These are phyloP conservation scores for Saccharomyces hybrid DNA, from an alignment of 1,139 yeast genomes.

Conservation along the genomic window DNA sequence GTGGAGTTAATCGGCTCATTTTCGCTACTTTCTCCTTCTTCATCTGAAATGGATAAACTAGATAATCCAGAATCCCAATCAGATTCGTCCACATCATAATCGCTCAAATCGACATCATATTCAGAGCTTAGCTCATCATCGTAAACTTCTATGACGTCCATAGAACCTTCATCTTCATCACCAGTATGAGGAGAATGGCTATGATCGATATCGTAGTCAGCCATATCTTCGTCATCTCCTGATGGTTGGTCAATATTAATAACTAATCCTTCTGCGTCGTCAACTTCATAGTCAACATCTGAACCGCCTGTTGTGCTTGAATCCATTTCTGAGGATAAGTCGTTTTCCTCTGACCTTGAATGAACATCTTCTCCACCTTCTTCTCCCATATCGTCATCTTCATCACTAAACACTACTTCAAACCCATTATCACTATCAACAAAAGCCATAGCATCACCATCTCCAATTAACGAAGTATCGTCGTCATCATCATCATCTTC, in stretches of 20 bases:
- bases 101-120: conserved; percentile 30
- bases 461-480: conserved; percentile 36
- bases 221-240: conserved; percentile 1
- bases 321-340: background rate
- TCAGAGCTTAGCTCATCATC: conserved; percentile 33
- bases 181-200: conserved; percentile 17
- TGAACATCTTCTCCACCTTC: conserved; percentile 19
- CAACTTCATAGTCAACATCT: conserved; percentile 23
- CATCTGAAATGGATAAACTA: conserved; percentile 28
- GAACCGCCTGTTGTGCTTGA: conserved; percentile 9
- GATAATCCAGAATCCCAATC: conserved; percentile 33
- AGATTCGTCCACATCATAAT: conserved; percentile 33
- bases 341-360: conserved; percentile 4
- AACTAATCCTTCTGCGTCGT: conserved; percentile 14
- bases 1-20: conserved; percentile 8
- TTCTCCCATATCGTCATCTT: conserved; percentile 27
- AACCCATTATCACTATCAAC: conserved; percentile 35
- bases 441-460: conserved; percentile 34
- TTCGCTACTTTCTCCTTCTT: conserved; percentile 21
- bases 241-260: conserved; percentile 2
- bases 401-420: conserved; percentile 39
- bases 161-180: conserved; percentile 21
- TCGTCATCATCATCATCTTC: conserved; percentile 47
- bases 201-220: background rate
- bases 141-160: conserved; percentile 33